Base-by-base conservation (phyloP, 2,329 filamentous ascomycete species). In the Knufia petricola region DNA sequence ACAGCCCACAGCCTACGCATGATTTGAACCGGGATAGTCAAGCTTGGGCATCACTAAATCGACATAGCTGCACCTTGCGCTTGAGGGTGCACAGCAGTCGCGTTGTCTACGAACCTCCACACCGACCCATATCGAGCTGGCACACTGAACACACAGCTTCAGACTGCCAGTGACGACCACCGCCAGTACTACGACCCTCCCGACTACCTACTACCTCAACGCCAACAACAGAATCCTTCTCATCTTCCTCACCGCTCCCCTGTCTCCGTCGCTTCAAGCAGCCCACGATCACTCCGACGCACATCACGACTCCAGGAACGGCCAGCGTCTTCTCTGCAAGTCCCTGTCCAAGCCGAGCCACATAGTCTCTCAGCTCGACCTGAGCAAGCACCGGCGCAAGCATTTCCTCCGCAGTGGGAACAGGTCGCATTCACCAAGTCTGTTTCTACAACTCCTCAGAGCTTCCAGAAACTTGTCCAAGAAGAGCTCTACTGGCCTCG, bases 401-500 rank as follows among this genome's bases (percentile, higher is more conserved):
- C 4, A 31, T 12, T n/a, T 39, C 17, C 36, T 36, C 6, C 32
- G 13, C 9, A 7, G 15, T 9, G 19, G 28, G 37, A 39, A 17
- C 41, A 28, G 21, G 17, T 52, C 37, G 13, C 37, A 15, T 56
- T 58, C 28, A 53, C 55, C 46, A 49, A 53, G 32, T 56, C 55
- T 4, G 54, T 50, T 4, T 57, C 60, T 17, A 59, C 55, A 51
- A 57, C 56, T 51, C 63, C 59, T 51, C 60, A 58, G 20, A 60
- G 62, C 50, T 62, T 62, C 46, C 60, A 62, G 54, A 59, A 61
- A 31, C 57, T 59, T 52, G 58, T 61, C 59, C 43, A 58, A 53
- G 50, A 66, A 62, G 58, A 73, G 61, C 62, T 76, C 64, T 68
- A 77, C 69, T 64, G 77, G 77, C 65, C 76, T 66, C 60, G 58